Conservation (phyloP, 2,329 filamentous ascomycete species). For the Pseudocercospora cruenta region DNA sequence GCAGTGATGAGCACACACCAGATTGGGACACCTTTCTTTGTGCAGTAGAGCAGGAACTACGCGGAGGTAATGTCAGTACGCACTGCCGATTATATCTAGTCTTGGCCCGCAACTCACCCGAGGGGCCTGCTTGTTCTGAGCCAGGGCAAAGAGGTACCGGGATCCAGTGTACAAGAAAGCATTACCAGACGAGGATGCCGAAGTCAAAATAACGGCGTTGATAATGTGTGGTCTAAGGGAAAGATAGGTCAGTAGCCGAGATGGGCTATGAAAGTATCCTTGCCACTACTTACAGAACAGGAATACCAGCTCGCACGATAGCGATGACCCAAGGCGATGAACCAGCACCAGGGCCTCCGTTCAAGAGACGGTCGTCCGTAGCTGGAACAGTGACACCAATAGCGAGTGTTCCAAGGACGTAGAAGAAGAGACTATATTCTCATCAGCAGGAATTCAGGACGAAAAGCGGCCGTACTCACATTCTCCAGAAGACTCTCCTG, state of each 20-base stretch:
- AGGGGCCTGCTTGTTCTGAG: slow-evolving; percentile 57
- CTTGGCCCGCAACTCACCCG: slow-evolving; percentile 24
- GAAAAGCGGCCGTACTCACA: slow-evolving; percentile 5
- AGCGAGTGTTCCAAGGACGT: slow-evolving; percentile 57
- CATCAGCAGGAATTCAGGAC: slow-evolving; percentile 25
- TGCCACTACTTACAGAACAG: slow-evolving; percentile 51
- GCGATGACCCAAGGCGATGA: slow-evolving; percentile 70
- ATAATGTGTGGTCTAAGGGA: slow-evolving; percentile 63
- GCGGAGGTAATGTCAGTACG: not conserved
- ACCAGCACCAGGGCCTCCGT: slow-evolving; percentile 44
- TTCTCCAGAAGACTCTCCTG: slow-evolving; percentile 55
- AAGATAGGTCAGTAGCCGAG: not conserved
- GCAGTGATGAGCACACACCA: slow-evolving; percentile 43
- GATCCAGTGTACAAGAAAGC: slow-evolving; percentile 63
- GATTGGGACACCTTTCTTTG: slow-evolving; percentile 49
- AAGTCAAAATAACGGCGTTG: slow-evolving; percentile 76
- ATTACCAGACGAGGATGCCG: slow-evolving; percentile 71
- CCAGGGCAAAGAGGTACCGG: slow-evolving; percentile 55
- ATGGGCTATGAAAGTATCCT: not conserved
- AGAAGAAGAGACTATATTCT: slow-evolving; percentile 58
- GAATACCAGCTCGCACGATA: slow-evolving; percentile 67
- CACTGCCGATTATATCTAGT: not conserved
- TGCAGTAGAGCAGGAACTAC: slow-evolving; percentile 49
- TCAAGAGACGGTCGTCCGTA: slow-evolving; percentile 55
- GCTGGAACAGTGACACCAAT: slow-evolving; percentile 65